Conservation (phyloP, 768 basidiomycete genomes). For the Boletellus ananiceps region DNA sequence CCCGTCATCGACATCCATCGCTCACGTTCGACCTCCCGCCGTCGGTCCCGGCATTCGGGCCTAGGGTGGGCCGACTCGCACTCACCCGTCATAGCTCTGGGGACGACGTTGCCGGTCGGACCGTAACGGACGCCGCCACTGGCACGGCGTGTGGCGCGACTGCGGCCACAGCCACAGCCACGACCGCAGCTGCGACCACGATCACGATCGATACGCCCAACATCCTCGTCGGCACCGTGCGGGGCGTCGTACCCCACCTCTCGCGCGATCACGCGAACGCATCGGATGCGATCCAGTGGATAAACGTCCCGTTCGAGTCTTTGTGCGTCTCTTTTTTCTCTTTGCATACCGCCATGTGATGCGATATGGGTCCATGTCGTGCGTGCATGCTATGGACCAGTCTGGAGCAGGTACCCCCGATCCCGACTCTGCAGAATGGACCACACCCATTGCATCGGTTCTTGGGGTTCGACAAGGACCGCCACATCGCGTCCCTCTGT, state of each 20-base stretch:
- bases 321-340: constrained; percentile 51
- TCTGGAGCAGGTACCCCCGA: constrained; percentile 61
- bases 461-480: constrained; percentile 47
- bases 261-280: constrained; percentile 53
- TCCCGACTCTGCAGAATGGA: constrained; percentile 56
- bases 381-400: constrained; percentile 28
- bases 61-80: constrained; percentile 22
- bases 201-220: constrained; percentile 57
- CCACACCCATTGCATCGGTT: constrained; percentile 58
- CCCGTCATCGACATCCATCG: constrained; percentile 1
- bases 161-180: too few species aligned
- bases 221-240: constrained; percentile 58
- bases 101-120: too few species aligned
- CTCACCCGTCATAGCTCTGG: constrained; percentile 10
- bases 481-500: constrained; percentile 55
- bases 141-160: too few species aligned
- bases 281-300: constrained; percentile 52
- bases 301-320: constrained; percentile 72
- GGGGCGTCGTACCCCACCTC: constrained; percentile 72
- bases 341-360: too few species aligned
- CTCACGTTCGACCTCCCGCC: constrained; percentile 17
- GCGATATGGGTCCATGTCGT: too few species aligned
- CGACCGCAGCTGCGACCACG: background rate
- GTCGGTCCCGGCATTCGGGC: constrained; percentile 17
- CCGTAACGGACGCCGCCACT: too few species aligned